These are phyloP conservation scores for Plectosphaerella cucumerina DNA, from an alignment of 2,329 filamentous ascomycete species.

Conservation along the genomic window DNA sequence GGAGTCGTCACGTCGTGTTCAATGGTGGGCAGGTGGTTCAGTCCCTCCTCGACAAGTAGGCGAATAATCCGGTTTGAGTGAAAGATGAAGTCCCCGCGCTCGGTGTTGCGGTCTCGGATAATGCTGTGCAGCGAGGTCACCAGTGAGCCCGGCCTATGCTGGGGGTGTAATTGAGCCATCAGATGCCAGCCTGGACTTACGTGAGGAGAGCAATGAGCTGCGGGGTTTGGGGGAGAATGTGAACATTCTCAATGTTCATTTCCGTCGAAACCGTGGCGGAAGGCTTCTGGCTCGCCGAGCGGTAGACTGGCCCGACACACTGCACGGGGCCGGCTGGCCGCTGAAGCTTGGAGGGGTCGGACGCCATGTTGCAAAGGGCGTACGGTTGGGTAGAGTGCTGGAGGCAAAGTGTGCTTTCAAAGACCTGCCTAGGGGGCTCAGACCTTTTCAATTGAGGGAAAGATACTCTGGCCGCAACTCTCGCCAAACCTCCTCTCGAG, in stretches of 20 bases:
- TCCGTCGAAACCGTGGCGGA: slow-evolving; percentile 83
- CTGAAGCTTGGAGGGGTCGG: slow-evolving; percentile 5
- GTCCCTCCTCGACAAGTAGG: slow-evolving; percentile 89
- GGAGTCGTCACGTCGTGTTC: slow-evolving; percentile 88
- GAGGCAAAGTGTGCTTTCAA: neutral
- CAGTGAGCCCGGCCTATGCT: neutral
- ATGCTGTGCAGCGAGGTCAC: slow-evolving; percentile 55
- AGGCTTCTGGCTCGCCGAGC: slow-evolving; percentile 71
- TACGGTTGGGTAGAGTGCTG: neutral
- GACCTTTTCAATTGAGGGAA: too few relatives aligned
- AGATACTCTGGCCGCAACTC: too few relatives aligned
- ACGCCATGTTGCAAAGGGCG: neutral
- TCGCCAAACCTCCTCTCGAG: neutral
- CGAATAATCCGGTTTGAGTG: slow-evolving; percentile 98
- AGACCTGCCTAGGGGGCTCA: too few relatives aligned
- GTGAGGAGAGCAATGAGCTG: slow-evolving; percentile 96
- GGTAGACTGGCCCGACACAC: slow-evolving; percentile 77
- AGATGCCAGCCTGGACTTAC: slow-evolving; percentile 50
- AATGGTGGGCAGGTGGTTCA: slow-evolving; percentile 92
- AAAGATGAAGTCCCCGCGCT: slow-evolving; percentile 96
- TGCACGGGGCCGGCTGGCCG: slow-evolving; percentile 36
- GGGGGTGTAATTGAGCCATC: slow-evolving; percentile 5
- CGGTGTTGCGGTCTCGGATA: slow-evolving; percentile 87
- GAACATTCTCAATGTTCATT: slow-evolving; percentile 80
- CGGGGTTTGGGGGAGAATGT: slow-evolving; percentile 86